Conservation (phyloP, 805 yeast genomes). For the Zygotorulaspora florentina region DNA sequence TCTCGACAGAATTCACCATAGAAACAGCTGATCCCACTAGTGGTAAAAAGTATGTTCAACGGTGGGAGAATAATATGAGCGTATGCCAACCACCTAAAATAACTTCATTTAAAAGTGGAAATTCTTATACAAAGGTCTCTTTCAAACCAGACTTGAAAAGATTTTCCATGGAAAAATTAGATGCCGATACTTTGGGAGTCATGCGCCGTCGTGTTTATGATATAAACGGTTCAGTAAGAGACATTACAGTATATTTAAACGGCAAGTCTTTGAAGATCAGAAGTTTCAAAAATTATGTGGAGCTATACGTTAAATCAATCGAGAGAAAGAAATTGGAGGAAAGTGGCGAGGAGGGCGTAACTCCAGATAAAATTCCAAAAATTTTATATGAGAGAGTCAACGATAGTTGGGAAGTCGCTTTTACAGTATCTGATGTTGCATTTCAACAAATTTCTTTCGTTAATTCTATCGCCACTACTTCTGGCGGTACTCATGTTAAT, state of each 20-base stretch:
- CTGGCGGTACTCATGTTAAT: slow-evolving; percentile 95
- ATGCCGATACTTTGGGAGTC: slow-evolving; percentile 77
- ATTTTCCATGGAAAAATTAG: slow-evolving; percentile 81
- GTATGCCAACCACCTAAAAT: slow-evolving; percentile 73
- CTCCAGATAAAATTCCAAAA: slow-evolving; percentile 42
- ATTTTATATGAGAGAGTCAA: slow-evolving; percentile 76
- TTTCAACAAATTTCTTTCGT: slow-evolving; percentile 96
- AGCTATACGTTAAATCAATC: slow-evolving; percentile 78
- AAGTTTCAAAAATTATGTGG: slow-evolving; percentile 83
- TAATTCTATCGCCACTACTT: slow-evolving; percentile 93
- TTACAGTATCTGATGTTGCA: slow-evolving; percentile 83
- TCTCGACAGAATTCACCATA: slow-evolving; percentile 78
- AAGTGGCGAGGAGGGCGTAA: slow-evolving; percentile 36
- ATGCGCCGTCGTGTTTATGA: slow-evolving; percentile 92
- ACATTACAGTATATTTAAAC: slow-evolving; percentile 72
- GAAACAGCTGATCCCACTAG: slow-evolving; percentile 80
- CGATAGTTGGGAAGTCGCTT: slow-evolving; percentile 94
- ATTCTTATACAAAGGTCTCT: slow-evolving; percentile 80
- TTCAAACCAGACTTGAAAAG: slow-evolving; percentile 83
- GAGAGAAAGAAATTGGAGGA: slow-evolving; percentile 42
- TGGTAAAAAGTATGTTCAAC: slow-evolving; percentile 66
- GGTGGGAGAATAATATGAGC: slow-evolving; percentile 86
- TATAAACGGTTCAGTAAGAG: slow-evolving; percentile 88
- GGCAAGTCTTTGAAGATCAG: slow-evolving; percentile 64
- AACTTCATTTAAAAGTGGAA: slow-evolving; percentile 44